Base-by-base conservation (phyloP, 208 protist species). In the Acanthamoeba quina region DNA sequence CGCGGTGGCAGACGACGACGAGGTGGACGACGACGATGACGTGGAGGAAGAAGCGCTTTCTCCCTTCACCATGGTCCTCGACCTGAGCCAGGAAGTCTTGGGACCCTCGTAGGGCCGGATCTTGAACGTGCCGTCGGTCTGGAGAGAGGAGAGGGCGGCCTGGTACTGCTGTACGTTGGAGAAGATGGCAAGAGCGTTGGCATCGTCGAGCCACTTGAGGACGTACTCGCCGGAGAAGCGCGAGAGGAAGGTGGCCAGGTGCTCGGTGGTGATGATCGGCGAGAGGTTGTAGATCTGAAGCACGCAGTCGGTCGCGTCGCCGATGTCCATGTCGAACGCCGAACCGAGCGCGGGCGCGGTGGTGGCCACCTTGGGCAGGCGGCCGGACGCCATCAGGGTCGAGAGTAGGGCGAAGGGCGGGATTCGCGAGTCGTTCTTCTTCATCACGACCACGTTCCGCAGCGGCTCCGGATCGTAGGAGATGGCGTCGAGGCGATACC, bases 11-110 rank as follows among this genome's bases (percentile, higher is more conserved):
- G n/a, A 13, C n/a, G 56, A 52, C 31, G 83, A 34, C 41, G 41
- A 44, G 54, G 58, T 26, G 17, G 31, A 15, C 21, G 47, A 21
- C 31, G 60, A 54, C n/a, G 85, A 13, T n/a, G 85, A 89, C n/a
- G n/a, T n/a, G 47, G 60, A 91, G 60, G 85, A 74, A 66, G 85
- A 91, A 91, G 78, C 78, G 78, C 78, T 86, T 86, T 86, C 78
- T 86, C 78, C 78, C 78, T 91, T 66, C 5, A 91, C 17, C 58
- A 29, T 11, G 17, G 29, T 47, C 85, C 85, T 34, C 41, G 29
- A 56, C 31, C 62, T 24, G 58, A 91, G 41, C 85, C 85, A 91
- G 41, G 85, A 49, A 17, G 54, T 91, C 60, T 72, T 91, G 37
- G 85, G 85, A 5, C 54, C 85, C 41, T 74, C 60, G 85, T 91